Evolutionary conservation across 2,329 filamentous ascomycete species (phyloP), one percentile per base, ranked within the genome.

Genomic region (Penicillium sclerotiorum): DNA sequence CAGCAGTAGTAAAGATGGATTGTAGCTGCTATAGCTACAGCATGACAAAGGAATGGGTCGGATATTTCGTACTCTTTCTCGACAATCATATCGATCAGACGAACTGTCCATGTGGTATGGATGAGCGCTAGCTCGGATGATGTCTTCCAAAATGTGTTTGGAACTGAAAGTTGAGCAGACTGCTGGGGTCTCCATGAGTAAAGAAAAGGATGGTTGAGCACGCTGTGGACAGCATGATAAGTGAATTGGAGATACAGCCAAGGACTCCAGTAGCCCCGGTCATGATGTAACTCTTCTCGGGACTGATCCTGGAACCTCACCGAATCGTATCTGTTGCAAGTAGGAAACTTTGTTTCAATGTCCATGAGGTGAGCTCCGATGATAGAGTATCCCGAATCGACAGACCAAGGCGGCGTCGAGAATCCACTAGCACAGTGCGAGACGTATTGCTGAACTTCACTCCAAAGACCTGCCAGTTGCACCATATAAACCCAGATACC

Each of bases 1-100:
- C 77, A 77, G 58, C 77, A 80, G 51, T 78, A 80, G 50, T 80
- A 80, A 1, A 80, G 66, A 33, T 80, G 78, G 5, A 80, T 75
- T 0, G 77, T 80, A 0, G 77, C 77, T 0, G 78, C 77, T 23
- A 80, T 78, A 3, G 77, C 77, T 0, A 77, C 75, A 0, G 71
- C 69, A 39, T 80, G 77, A 0, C 74, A 77, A 18, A 80, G 75
- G 54, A 79, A 80, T 0, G 78, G 77, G 53, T 80, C 78, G 1
- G 73, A 73, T 8, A 80, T 64, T 1, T 68, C 70, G 3, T 79
- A 66, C 35, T 74, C 68, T 61, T 79, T 79, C 49, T 79, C 76
- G 2, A 73, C 65, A 3, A 77, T 71, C 77, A 80, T 79, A 33
- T 79, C 77, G 28, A 81, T 78, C 55, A 81, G 72, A 1, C 78